Conservation (phyloP, 1,139 yeast genomes). For the Pichia sp. region DNA sequence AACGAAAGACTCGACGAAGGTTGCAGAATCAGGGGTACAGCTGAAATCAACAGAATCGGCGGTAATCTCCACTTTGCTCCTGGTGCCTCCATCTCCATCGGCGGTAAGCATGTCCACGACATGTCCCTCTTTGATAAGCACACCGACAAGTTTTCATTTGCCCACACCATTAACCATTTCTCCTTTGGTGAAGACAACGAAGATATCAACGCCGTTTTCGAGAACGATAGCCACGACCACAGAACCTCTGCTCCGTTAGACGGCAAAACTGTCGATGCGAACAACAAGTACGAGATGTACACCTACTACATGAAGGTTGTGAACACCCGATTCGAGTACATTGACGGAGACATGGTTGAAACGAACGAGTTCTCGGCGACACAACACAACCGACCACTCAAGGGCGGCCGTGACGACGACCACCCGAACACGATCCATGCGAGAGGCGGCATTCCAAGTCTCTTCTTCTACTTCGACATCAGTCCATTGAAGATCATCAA, state of each 20-base stretch:
- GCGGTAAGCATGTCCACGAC: slow-evolving; percentile 78
- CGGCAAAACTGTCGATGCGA: slow-evolving; percentile 42
- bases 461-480: slow-evolving; percentile 84
- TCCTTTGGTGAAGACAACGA: slow-evolving; percentile 74
- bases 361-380: slow-evolving; percentile 95
- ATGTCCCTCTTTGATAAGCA: slow-evolving; percentile 63
- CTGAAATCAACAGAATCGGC: slow-evolving; percentile 78
- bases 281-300: slow-evolving; percentile 60
- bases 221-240: slow-evolving; percentile 29
- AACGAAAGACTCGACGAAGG: slow-evolving; percentile 72
- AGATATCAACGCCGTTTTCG: slow-evolving; percentile 22
- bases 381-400: slow-evolving; percentile 78
- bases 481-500: slow-evolving; percentile 92
- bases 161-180: slow-evolving; percentile 75
- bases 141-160: slow-evolving; percentile 58
- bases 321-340: slow-evolving; percentile 78
- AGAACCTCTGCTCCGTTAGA: slow-evolving; percentile 74
- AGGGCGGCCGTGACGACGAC: slow-evolving; percentile 87
- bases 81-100: slow-evolving; percentile 62
- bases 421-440: slow-evolving; percentile 87
- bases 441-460: slow-evolving; percentile 89
- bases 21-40: slow-evolving; percentile 79
- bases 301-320: slow-evolving; percentile 88
- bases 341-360: slow-evolving; percentile 55
- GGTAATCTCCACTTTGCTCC: slow-evolving; percentile 97